Percentiles rank a stretch among this genome's conserved stretches.
Conservation (phyloP, 768 basidiomycete species). For the Lentinus brumalis region DNA sequence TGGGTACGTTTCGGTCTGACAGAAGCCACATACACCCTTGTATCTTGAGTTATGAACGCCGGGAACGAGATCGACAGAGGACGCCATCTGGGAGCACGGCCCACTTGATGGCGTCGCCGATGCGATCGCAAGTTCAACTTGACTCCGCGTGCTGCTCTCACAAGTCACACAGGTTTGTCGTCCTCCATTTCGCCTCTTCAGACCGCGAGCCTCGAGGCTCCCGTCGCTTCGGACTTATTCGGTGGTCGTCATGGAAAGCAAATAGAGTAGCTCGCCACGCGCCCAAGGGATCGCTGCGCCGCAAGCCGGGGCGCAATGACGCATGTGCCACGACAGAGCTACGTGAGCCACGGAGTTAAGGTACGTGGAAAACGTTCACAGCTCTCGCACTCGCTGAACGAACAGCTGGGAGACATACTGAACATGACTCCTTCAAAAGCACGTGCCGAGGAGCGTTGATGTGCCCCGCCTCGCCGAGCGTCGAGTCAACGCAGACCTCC, state of each 20-base stretch:
- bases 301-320: not conserved
- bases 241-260: not conserved
- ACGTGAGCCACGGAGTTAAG: not conserved
- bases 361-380: conserved; percentile 4
- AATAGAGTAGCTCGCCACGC: not conserved
- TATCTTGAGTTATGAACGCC: not conserved
- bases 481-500: conserved; percentile 18
- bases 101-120: not conserved
- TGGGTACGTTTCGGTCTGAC: not conserved
- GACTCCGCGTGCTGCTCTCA: not conserved
- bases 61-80: not conserved
- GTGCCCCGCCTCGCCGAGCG: conserved; percentile 9
- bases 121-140: not conserved
- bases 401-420: conserved; percentile 1
- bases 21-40: conserved; percentile 5
- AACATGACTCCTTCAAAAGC: conserved; percentile 17
- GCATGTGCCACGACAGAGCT: not conserved
- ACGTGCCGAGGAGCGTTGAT: conserved; percentile 15
- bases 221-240: not conserved
- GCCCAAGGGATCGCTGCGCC: not conserved
- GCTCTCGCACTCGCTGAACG: not conserved
- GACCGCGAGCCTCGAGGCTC: not conserved
- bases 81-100: not conserved
- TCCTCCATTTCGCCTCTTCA: not conserved
- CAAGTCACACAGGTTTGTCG: not conserved